These are phyloP conservation scores for Globisporangium cylindrosporum DNA, from an alignment of 352 stramenopile species.

Conservation along the genomic window DNA sequence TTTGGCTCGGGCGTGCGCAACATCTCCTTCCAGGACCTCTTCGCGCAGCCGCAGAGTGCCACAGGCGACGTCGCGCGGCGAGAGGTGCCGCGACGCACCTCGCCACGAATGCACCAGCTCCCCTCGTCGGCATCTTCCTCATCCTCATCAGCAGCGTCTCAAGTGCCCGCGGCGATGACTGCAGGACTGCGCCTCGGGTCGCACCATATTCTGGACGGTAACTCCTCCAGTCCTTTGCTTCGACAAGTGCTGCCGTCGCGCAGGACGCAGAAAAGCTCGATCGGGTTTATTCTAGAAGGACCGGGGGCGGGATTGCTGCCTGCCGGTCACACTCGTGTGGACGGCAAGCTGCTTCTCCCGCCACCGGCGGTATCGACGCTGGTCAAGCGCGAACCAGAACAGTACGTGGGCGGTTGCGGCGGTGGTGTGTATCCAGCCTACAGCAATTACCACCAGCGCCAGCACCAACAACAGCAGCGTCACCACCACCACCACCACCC, in stretches of 20 bases:
- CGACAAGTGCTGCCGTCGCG: constrained; percentile 5
- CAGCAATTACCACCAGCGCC: not conserved
- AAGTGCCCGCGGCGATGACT: not conserved
- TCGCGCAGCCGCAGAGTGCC: constrained; percentile 1
- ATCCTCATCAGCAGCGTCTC: not conserved
- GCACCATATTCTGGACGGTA: not conserved
- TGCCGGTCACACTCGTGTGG: not conserved
- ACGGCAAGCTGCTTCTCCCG: not conserved
- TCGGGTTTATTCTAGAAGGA: constrained; percentile 4
- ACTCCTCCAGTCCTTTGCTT: not conserved
- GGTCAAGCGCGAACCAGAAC: not conserved
- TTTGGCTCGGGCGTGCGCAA: constrained; percentile 6
- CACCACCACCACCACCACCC: not conserved
- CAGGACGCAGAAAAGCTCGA: not conserved
- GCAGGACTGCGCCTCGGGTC: not conserved
- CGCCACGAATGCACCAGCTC: not conserved
- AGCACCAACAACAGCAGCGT: not conserved
- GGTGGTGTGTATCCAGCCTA: not conserved
- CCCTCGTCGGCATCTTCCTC: not conserved
- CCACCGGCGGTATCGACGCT: not conserved
- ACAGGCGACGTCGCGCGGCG: not conserved
- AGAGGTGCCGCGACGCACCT: not conserved
- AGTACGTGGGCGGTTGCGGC: not conserved
- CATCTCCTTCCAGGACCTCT: constrained; percentile 10
- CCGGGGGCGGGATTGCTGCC: not conserved